These are phyloP conservation scores for Acanthamoeba healyi DNA, from an alignment of 208 protist species.

Conservation along the genomic window DNA sequence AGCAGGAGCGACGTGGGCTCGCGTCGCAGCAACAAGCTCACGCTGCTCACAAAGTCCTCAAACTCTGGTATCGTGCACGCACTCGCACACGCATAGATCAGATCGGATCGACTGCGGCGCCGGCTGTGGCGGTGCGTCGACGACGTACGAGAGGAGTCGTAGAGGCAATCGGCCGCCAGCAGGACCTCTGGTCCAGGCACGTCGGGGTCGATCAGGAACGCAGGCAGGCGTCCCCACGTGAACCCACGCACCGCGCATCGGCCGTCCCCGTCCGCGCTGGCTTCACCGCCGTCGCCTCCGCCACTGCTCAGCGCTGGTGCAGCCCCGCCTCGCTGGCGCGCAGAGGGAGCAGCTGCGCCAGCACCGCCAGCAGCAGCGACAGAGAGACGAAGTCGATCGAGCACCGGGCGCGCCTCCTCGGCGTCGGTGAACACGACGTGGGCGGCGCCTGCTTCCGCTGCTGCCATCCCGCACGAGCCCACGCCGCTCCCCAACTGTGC, in stretches of 20 bases:
- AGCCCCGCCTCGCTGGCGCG: no score
- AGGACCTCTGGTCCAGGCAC: background rate
- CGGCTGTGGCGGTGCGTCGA: background rate
- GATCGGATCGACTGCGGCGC: background rate
- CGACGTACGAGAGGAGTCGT: background rate
- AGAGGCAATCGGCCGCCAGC: slow-evolving; percentile 8
- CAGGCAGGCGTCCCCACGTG: slow-evolving; percentile 1
- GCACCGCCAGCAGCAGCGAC: no score
- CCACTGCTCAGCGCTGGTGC: no score
- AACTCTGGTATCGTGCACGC: background rate
- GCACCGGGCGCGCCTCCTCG: background rate
- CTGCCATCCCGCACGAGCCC: background rate
- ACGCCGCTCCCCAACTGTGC: slow-evolving; percentile 2
- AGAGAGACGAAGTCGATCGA: background rate
- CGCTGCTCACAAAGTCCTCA: background rate
- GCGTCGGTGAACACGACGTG: slow-evolving; percentile 9
- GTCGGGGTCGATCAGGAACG: background rate
- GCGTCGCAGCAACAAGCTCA: background rate
- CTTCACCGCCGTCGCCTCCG: no score
- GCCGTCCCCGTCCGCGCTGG: background rate
- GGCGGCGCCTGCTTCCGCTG: background rate
- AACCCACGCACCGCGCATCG: background rate
- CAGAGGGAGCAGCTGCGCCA: no score
- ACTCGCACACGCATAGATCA: no score
- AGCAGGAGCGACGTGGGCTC: background rate